These are phyloP conservation scores for Helminthosporium solani DNA, from an alignment of 2,329 filamentous ascomycete species.

Conservation along the genomic window DNA sequence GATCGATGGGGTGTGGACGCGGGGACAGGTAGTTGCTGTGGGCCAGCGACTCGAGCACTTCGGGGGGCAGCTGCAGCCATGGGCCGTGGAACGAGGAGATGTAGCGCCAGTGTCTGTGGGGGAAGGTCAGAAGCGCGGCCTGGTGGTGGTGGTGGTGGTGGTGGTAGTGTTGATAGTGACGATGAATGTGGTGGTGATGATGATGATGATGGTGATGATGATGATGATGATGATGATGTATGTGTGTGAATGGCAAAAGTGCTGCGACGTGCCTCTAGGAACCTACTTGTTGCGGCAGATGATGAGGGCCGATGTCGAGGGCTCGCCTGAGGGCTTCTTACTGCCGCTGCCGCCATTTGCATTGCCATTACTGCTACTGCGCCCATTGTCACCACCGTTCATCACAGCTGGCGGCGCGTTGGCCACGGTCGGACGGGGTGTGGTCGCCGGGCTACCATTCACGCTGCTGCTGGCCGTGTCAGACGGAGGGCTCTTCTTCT, in stretches of 20 bases:
- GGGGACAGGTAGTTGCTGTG: conserved; percentile 78
- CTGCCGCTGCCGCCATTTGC: conserved; percentile 15
- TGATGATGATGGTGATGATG: neutral
- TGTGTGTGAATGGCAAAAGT: conserved; percentile 1
- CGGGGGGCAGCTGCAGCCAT: conserved; percentile 77
- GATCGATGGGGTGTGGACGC: conserved; percentile 74
- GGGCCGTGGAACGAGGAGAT: conserved; percentile 82
- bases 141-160: no score
- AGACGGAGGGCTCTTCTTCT: conserved; percentile 35
- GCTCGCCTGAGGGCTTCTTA: conserved; percentile 20
- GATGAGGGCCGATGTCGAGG: conserved; percentile 39
- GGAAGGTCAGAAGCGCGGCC: neutral
- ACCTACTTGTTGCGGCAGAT: conserved; percentile 49
- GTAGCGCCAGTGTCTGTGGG: conserved; percentile 74
- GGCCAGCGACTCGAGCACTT: conserved; percentile 76
- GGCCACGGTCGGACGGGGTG: no score
- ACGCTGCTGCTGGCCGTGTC: conserved; percentile 9
- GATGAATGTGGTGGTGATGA: no score
- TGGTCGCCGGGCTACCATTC: neutral
- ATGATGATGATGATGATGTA: neutral
- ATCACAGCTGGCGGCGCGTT: neutral
- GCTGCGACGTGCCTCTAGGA: conserved; percentile 26
- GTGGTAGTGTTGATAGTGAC: no score
- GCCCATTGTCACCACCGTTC: conserved; percentile 6
- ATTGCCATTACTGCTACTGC: conserved; percentile 13